Base-by-base conservation (phyloP, 2,329 filamentous ascomycete genomes). In the Penicillium fuscoglaucum region DNA sequence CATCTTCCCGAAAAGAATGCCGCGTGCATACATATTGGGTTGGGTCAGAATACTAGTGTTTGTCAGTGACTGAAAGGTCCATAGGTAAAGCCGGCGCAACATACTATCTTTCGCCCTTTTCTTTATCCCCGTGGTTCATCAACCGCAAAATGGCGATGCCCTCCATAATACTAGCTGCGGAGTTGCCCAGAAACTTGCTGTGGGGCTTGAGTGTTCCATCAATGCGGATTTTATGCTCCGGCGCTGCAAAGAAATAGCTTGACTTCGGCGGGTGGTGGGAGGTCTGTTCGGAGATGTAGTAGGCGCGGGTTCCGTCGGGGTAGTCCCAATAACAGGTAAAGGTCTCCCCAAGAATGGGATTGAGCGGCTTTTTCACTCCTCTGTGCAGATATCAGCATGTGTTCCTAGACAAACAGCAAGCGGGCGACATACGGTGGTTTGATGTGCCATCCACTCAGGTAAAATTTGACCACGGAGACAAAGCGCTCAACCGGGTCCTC, bases 191-290 rank as follows among this genome's bases (percentile, higher is more conserved):
- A 71, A 99, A 99, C 72, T 89, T 96, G 78, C 93, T 97, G 68
- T 93, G 86, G 1, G 95, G 95, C 74, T 98, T 98, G 66, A 99
- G 81, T 4, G 91, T 96, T 21, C 95, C 95, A 70, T 99, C 95
- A 68, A 99, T 96, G 57, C 95, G 87, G 66, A 99, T 96, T 71
- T 96, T 81, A 72, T 98, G 91, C 55, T 96, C 87, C 2, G 95
- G 95, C 0, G 91, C 93, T 88, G 96, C 93, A 79, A 96, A 99
- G 76, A 99, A 99, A 80, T 99, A 99, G 77, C 92, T 96, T 47
- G 93, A 98, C 79, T 99, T 99, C 29, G 95, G 95, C 33, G 95
- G 95, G 72, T 99, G 95, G 74, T 99, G 95, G 29, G 93, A 98
- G 1, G 95, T 99, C 77, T 99, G 95, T 77, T 99, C 95, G 48